Evolutionary conservation across 306 rosid species (phyloP), one percentile per base, ranked within the genome.

Genomic region (Prinsepia uniflora): DNA sequence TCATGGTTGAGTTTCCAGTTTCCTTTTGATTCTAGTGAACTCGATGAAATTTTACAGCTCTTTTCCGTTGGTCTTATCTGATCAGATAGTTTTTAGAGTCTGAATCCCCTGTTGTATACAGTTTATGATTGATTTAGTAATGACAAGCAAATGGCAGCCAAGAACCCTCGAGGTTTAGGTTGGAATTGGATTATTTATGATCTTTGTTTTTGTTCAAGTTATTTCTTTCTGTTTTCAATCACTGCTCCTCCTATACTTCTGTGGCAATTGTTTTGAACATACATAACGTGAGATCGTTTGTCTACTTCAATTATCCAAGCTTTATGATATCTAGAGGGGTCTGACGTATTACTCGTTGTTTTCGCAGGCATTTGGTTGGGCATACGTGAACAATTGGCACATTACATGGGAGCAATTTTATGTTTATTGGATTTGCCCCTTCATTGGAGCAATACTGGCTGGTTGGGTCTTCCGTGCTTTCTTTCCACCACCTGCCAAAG

Each of bases 351-450:
- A 48, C 19, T 17, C 3, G 60, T 20, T 6, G 61, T 84, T 17
- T 59, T 17, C 72, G 81, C 86, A 87, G 93, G 96, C 98, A 41
- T 89, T 89, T 78, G 96, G 98, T 72, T 92, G 96, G 98, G 96
- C 98, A 20, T 92, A 92, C 72, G 69, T 83, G 10, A 77, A 86
- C 83, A 89, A 86, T 41, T 45, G 65, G 86, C 96, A 92, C 71
- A 78, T 83, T 76, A 87, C 96, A 67, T 92, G 98, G 96, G 96
- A 89, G 80, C 94, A 92, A 74, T 84, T 89, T 72, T 92, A 89
- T 65, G 96, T 89, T 45, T 92, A 86, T 69, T 92, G 95, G 96
- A 87, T 89, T 67, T 85, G 86, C 47, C 94, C 97, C 56, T 89
- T 87, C 79, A 17, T 75, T 0, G 92, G 98, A 77, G 86, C 98